Evolutionary conservation across 805 yeast species (phyloP), one percentile per base, ranked within the genome.

Genomic region (Metschnikowia vanudenii): DNA sequence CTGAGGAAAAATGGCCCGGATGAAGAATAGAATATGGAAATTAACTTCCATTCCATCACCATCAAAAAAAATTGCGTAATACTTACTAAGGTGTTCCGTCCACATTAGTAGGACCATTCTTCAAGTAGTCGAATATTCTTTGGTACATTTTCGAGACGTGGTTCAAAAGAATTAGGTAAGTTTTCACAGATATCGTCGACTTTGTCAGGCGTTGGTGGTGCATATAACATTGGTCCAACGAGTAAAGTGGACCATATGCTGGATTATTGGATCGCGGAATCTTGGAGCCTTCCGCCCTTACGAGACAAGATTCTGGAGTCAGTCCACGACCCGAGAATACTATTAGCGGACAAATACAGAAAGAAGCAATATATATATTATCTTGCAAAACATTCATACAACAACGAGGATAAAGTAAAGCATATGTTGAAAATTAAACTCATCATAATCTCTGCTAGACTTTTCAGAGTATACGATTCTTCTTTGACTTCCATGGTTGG

Each of bases 51-150:
- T 26, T 26, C 28, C 12, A 10, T 9, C 12, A 26, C 11, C 31
- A 5, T 11, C 14, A 4, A 12, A 12, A 12, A 29, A 29, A 29
- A 11, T 30, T 4, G n/a, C 4, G 7, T 5, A 17, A n/a, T 13
- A 55, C 59, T 46, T 55, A 55, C 59, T 52, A 51, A 37, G 48
- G 46, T n/a, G 51, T 37, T n/a, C 57, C 57, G 34, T 55, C 58
- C 32, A 48, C 56, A 43, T 53, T 49, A 33, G 43, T 37, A 5
- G 58, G 56, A 22, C 50, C 53, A n/a, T 43, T 34, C 38, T 49
- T 48, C 41, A 55, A 24, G 38, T 54, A 55, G 42, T 53, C 50
- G 14, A 49, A 26, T 12, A 52, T 39, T 28, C 37, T 29, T 36
- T 50, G 46, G 45, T 36, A 46, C 59, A 55, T 55, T 41, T n/a